Evolutionary conservation across 169 alveolate genomes (phyloP).

Genomic region (Plasmodium vinckei): DNA sequence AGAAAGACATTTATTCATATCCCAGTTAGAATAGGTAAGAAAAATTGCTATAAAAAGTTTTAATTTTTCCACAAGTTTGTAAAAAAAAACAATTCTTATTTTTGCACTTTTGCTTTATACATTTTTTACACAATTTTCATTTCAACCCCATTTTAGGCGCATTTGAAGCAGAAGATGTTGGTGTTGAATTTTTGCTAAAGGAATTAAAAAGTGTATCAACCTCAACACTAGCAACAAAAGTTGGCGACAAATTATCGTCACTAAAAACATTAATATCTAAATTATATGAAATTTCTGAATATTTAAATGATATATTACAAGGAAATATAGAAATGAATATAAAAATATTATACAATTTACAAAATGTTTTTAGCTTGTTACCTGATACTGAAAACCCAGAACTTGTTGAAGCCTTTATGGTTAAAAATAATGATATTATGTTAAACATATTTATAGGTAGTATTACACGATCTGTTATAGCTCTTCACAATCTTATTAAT

Average conservation of each 20-base stretch:
- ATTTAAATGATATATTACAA: conserved; percentile 84
- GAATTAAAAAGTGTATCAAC: conserved; percentile 96
- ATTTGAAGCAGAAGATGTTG: conserved; percentile 99
- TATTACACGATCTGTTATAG: conserved; percentile 93
- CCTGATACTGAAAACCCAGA: conserved; percentile 93
- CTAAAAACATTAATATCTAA: conserved; percentile 79
- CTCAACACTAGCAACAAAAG: conserved; percentile 93
- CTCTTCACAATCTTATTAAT: conserved; percentile 95
- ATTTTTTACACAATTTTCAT: background rate
- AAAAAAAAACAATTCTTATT: too few relatives aligned
- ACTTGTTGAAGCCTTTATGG: conserved; percentile 91
- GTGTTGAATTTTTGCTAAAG: conserved; percentile 98
- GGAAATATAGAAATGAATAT: conserved; percentile 92
- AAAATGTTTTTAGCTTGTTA: conserved; percentile 95
- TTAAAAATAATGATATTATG: conserved; percentile 95
- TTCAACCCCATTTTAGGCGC: conserved; percentile 87
- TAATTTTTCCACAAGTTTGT: background rate
- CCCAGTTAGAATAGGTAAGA: conserved; percentile 92
- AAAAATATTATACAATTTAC: conserved; percentile 89
- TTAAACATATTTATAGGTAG: conserved; percentile 94
- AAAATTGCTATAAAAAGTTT: conserved; percentile 7
- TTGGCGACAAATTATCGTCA: conserved; percentile 84
- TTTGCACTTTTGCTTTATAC: background rate
- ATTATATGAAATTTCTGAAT: conserved; percentile 81
- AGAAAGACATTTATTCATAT: conserved; percentile 94